phyloP scores from a whole-genome alignment of 1,284 basidiomycete species.

The Leccinum huronense region DNA sequence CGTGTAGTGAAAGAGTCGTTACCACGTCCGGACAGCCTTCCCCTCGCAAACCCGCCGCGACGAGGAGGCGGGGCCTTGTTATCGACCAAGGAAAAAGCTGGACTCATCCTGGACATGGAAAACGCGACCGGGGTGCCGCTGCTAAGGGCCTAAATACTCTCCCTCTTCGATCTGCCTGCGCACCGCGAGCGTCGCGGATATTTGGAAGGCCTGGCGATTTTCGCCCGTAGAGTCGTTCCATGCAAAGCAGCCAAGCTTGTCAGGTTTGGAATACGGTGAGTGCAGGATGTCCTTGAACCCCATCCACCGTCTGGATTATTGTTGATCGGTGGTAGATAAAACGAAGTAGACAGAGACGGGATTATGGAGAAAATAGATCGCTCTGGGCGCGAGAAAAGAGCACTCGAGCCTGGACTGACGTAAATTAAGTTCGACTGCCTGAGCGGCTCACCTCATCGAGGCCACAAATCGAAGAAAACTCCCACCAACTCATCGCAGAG shows the following conservation, averaged over 20 bases:
- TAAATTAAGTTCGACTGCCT: too few species aligned
- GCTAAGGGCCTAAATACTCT: constrained; percentile 72
- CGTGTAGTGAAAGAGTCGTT: constrained; percentile 43
- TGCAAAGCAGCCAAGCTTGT: constrained; percentile 96
- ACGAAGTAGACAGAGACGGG: constrained; percentile 45
- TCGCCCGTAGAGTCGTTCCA: constrained; percentile 84
- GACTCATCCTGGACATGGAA: constrained; percentile 97
- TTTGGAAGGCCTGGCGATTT: constrained; percentile 57
- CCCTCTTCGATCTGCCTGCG: constrained; percentile 57
- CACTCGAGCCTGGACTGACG: too few species aligned
- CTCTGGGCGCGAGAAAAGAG: too few species aligned
- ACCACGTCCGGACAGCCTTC: constrained; percentile 51
- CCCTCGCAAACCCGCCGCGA: constrained; percentile 62
- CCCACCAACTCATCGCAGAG: too few species aligned
- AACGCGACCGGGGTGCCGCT: constrained; percentile 90
- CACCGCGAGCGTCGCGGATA: constrained; percentile 49
- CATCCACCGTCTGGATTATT: constrained; percentile 82
- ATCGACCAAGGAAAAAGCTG: constrained; percentile 95
- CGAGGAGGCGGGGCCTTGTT: constrained; percentile 70
- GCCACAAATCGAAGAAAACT: too few species aligned
- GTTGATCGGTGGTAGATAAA: constrained; percentile 73
- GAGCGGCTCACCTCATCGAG: too few species aligned
- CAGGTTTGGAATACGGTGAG: constrained; percentile 96
- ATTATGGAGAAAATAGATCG: too few species aligned
- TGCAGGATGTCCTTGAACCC: constrained; percentile 93